These are phyloP conservation scores for Arabidopsis arenosa DNA, from an alignment of 345 rosid genomes.

Conservation along the genomic window DNA sequence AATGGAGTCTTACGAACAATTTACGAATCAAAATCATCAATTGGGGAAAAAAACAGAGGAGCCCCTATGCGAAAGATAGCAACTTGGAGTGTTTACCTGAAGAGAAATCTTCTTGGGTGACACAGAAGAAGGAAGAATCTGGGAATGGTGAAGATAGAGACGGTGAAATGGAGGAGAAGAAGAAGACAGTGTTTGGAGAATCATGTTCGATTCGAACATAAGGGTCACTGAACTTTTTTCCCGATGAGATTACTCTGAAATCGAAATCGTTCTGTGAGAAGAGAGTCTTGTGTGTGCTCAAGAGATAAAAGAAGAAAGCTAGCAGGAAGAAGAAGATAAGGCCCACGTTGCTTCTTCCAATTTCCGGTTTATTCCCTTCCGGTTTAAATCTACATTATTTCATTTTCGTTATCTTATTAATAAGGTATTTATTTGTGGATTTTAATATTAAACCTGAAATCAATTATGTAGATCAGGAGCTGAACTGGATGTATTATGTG, in stretches of 20 bases:
- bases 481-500: no score
- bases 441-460: no score
- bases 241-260: constrained; percentile 17
- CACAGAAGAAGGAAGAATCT: constrained; percentile 44
- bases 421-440: no score
- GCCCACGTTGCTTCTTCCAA: constrained; percentile 35
- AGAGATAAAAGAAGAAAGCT: constrained; percentile 11
- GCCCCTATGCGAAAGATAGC: not conserved
- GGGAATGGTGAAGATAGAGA: constrained; percentile 38
- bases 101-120: constrained; percentile 45
- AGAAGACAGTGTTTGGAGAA: constrained; percentile 59
- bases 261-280: constrained; percentile 4
- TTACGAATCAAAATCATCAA: not conserved
- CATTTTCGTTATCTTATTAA: not conserved
- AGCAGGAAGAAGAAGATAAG: constrained; percentile 40
- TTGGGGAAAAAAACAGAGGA: not conserved
- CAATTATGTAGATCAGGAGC: no score
- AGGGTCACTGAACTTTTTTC: not conserved
- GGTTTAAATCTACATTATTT: constrained; percentile 6
- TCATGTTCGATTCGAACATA: constrained; percentile 51
- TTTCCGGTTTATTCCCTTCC: constrained; percentile 20
- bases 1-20: not conserved
- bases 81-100: constrained; percentile 48
- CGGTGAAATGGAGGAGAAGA: constrained; percentile 46
- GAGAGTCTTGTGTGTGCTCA: not conserved